Evolutionary conservation across 345 rosid species (phyloP).

Genomic region (Eucalyptus polybractea): DNA sequence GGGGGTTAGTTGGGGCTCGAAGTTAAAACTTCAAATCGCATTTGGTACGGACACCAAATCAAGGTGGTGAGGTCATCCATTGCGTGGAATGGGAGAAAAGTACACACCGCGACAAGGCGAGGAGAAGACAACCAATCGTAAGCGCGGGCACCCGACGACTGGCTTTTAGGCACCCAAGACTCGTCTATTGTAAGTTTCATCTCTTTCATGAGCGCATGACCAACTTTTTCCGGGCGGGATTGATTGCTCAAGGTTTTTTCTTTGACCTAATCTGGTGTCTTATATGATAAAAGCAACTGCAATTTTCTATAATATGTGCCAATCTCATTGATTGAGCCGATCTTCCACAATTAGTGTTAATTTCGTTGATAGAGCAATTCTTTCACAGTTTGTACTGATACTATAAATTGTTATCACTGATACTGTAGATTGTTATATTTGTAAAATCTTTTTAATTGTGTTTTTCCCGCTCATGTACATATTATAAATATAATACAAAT

Average conservation of each 20-base stretch:
- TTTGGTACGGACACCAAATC: not conserved
- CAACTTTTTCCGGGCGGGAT: not conserved
- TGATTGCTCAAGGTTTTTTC: not conserved
- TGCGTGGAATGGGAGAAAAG: not conserved
- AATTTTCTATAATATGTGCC: rapidly evolving
- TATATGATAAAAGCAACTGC: not conserved
- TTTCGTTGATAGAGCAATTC: no score
- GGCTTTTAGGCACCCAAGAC: not conserved
- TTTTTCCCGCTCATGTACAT: no score
- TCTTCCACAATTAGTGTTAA: no score
- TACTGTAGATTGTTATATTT: no score
- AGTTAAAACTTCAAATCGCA: not conserved
- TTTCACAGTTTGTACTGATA: rapidly evolving
- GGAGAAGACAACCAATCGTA: not conserved
- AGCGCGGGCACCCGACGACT: not conserved
- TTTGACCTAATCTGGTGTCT: not conserved
- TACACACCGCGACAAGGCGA: not conserved
- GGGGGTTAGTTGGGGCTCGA: not conserved
- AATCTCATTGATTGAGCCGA: no score
- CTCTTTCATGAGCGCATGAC: not conserved
- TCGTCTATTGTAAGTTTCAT: not conserved
- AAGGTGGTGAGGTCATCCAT: not conserved
- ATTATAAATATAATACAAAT: no score
- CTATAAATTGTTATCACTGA: rapidly evolving
- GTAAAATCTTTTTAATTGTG: no score